phyloP scores from a whole-genome alignment of 73 alveolate species.

The Tetrahymena elliotti region DNA sequence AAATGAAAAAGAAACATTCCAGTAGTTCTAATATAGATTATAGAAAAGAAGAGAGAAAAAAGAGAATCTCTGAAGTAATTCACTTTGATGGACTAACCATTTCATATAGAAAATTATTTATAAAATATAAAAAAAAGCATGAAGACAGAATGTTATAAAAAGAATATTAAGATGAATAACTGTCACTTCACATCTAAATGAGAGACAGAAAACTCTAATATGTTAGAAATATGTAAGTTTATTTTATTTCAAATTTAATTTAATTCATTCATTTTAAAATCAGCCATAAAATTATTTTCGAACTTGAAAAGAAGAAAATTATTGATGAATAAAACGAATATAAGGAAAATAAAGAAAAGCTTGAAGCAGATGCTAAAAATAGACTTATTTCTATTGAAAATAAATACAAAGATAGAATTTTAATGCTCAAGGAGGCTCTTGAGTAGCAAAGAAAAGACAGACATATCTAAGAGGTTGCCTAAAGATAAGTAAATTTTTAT shows the following conservation, averaged over 20 bases:
- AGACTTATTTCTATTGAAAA: conserved; percentile 24
- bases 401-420: conserved; percentile 30
- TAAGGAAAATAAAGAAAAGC: conserved; percentile 16
- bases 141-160: not conserved
- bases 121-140: no score
- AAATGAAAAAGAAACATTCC: not conserved
- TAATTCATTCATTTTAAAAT: not conserved
- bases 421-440: conserved; percentile 28
- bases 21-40: not conserved
- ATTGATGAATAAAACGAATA: conserved; percentile 38
- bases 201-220: conserved; percentile 27
- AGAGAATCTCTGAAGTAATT: conserved; percentile 8
- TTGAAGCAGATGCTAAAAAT: conserved; percentile 20
- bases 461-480: conserved; percentile 24
- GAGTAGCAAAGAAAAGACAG: conserved; percentile 29
- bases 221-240: conserved; percentile 29
- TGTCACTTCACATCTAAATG: conserved; percentile 20
- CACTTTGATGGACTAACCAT: no score
- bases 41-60: conserved; percentile 3
- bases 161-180: conserved; percentile 29
- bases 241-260: not conserved
- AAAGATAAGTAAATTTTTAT: conserved; percentile 5
- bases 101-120: no score
- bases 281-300: conserved; percentile 35
- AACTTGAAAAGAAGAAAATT: conserved; percentile 34